These are phyloP conservation scores for Scutellaria barbata DNA, from an alignment of 257 asterid genomes.

Conservation along the genomic window DNA sequence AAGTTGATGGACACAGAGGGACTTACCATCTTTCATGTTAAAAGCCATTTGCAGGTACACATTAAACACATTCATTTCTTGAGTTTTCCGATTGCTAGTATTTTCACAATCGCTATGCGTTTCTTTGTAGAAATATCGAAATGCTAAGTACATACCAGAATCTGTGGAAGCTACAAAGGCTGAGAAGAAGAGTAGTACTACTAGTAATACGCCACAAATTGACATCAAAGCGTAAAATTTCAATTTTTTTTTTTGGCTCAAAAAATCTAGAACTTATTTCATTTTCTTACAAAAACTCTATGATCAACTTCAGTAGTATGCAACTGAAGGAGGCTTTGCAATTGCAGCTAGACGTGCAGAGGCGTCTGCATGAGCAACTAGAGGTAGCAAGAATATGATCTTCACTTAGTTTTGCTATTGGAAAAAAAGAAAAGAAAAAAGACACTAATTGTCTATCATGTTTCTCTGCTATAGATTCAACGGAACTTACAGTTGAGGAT, in stretches of 20 bases:
- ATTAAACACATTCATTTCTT: background rate
- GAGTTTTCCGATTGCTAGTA: conserved; percentile 3
- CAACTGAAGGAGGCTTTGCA: conserved; percentile 39
- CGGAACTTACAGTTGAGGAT: conserved; percentile 67
- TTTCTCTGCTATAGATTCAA: conserved; percentile 50
- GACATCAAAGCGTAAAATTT: conserved; percentile 56
- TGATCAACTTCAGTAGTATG: conserved; percentile 52
- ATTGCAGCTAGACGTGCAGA: conserved; percentile 60
- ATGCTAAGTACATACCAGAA: conserved; percentile 68
- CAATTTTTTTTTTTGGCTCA: background rate
- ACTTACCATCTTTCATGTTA: conserved; percentile 87
- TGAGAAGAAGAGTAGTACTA: conserved; percentile 48
- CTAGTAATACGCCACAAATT: conserved; percentile 40
- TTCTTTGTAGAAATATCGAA: conserved; percentile 73
- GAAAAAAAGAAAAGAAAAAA: background rate
- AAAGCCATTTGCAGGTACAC: conserved; percentile 92
- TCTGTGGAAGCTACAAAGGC: conserved; percentile 75
- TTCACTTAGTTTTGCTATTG: background rate
- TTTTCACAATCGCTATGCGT: background rate
- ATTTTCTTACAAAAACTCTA: background rate
- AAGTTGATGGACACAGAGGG: conserved; percentile 86
- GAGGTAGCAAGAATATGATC: conserved; percentile 52
- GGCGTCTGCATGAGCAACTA: conserved; percentile 84
- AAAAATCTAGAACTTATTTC: background rate
- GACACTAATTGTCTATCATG: background rate